These are phyloP conservation scores for Lolium perenne DNA, from an alignment of 176 grass and related monocot species.

Conservation along the genomic window DNA sequence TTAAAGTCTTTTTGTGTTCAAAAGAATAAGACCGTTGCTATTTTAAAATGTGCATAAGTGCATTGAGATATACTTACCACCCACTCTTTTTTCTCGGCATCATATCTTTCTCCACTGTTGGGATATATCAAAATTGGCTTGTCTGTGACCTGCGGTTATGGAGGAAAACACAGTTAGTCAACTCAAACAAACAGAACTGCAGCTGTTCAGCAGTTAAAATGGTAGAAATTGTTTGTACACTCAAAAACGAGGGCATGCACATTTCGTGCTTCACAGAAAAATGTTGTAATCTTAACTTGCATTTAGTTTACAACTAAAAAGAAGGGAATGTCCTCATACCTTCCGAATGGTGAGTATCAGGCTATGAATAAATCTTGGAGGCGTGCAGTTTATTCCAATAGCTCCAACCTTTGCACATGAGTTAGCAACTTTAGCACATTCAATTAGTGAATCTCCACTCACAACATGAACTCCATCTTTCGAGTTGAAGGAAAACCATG, in stretches of 20 bases:
- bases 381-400: slow-evolving; percentile 95
- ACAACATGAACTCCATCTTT: slow-evolving; percentile 89
- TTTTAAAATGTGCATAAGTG: background rate
- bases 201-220: background rate
- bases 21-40: background rate
- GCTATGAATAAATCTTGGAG: slow-evolving; percentile 90
- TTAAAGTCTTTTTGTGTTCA: background rate
- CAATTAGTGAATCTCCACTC: slow-evolving; percentile 81
- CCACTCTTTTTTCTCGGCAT: slow-evolving; percentile 88
- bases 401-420: slow-evolving; percentile 72
- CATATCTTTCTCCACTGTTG: slow-evolving; percentile 95
- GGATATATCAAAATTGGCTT: slow-evolving; percentile 99
- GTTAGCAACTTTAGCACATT: slow-evolving; percentile 80
- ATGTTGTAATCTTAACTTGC: slow-evolving; percentile 11
- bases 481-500: slow-evolving; percentile 97
- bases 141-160: slow-evolving; percentile 64
- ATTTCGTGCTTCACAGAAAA: background rate
- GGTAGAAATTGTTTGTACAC: background rate
- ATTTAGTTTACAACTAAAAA: background rate
- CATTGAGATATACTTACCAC: slow-evolving; percentile 67
- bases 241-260: slow-evolving; percentile 18
- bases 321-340: slow-evolving; percentile 44
- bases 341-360: slow-evolving; percentile 75
- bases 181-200: background rate
- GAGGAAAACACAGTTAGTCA: background rate